phyloP scores from a whole-genome alignment of 1,284 basidiomycete genomes.

The Butyriboletus appendiculatus region DNA sequence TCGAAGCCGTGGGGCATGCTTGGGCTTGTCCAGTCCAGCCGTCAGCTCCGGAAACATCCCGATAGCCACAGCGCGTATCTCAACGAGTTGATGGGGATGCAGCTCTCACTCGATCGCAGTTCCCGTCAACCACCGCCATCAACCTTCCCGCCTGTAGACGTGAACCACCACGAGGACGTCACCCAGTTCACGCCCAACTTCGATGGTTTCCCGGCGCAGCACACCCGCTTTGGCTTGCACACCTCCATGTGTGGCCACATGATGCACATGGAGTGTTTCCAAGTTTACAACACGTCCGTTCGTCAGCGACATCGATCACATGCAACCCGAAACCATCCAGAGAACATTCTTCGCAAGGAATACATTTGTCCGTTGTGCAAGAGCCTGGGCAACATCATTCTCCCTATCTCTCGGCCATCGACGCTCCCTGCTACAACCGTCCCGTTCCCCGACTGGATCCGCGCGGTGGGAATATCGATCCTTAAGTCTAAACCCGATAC shows the following conservation, averaged over 20 bases:
- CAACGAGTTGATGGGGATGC: conserved; percentile 72
- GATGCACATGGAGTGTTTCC: conserved; percentile 97
- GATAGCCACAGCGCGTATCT: conserved; percentile 70
- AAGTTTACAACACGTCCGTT: conserved; percentile 86
- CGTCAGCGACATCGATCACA: conserved; percentile 89
- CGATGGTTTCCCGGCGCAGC: conserved; percentile 72
- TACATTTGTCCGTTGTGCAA: conserved; percentile 99
- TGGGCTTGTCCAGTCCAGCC: conserved; percentile 89
- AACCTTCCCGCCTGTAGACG: conserved; percentile 57
- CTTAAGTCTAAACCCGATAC: conserved; percentile 77
- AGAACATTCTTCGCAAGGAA: conserved; percentile 90
- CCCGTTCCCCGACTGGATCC: conserved; percentile 80
- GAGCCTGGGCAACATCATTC: conserved; percentile 91
- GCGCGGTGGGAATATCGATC: conserved; percentile 77
- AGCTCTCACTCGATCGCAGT: conserved; percentile 66
- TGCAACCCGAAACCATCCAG: conserved; percentile 92
- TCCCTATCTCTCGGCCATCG: conserved; percentile 70
- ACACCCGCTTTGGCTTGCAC: conserved; percentile 84
- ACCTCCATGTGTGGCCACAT: conserved; percentile 93
- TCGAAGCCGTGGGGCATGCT: conserved; percentile 84
- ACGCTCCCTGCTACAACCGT: conserved; percentile 50
- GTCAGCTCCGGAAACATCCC: conserved; percentile 79
- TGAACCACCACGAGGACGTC: conserved; percentile 51
- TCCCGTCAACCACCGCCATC: conserved; percentile 23
- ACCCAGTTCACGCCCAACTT: conserved; percentile 53